phyloP scores from a whole-genome alignment of 805 yeast genomes.

The Diddensiella caesifluorescens region DNA sequence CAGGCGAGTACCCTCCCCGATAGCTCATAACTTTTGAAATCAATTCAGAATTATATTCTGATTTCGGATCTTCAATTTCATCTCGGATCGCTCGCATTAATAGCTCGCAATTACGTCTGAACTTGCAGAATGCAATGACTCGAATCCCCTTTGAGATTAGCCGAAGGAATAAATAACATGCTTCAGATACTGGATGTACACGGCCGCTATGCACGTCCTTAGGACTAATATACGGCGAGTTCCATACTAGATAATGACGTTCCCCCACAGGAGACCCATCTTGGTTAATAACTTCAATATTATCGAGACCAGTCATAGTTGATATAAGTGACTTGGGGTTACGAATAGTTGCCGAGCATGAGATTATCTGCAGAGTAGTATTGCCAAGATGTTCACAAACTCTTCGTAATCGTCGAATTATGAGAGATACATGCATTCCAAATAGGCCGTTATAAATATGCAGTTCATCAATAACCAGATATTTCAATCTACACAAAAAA shows the following conservation, averaged over 20 bases:
- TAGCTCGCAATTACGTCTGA: conserved; percentile 79
- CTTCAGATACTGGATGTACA: conserved; percentile 65
- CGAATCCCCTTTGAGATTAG: conserved; percentile 60
- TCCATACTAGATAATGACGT: conserved; percentile 75
- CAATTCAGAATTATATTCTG: conserved; percentile 12
- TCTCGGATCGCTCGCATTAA: conserved; percentile 76
- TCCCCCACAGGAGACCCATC: conserved; percentile 91
- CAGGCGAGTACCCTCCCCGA: conserved; percentile 88
- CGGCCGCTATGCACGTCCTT: conserved; percentile 55
- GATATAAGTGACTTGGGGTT: conserved; percentile 70
- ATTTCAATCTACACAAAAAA: conserved; percentile 58
- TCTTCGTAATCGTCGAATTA: conserved; percentile 74
- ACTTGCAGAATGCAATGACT: conserved; percentile 86
- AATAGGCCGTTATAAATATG: conserved; percentile 83
- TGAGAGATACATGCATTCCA: conserved; percentile 86
- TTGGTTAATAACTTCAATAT: conserved; percentile 52
- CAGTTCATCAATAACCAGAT: conserved; percentile 75
- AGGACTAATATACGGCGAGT: conserved; percentile 66
- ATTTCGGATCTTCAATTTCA: conserved; percentile 42
- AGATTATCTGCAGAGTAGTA: conserved; percentile 55
- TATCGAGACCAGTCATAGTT: conserved; percentile 60
- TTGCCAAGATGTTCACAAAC: conserved; percentile 53
- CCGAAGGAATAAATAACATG: conserved; percentile 67
- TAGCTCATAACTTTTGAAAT: conserved; percentile 67
- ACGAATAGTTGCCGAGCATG: conserved; percentile 90